Percentiles rank a stretch among this genome's conserved stretches.
phyloP scores from a whole-genome alignment of 441 rosid species.

The Bocquillonia castaneifolia region DNA sequence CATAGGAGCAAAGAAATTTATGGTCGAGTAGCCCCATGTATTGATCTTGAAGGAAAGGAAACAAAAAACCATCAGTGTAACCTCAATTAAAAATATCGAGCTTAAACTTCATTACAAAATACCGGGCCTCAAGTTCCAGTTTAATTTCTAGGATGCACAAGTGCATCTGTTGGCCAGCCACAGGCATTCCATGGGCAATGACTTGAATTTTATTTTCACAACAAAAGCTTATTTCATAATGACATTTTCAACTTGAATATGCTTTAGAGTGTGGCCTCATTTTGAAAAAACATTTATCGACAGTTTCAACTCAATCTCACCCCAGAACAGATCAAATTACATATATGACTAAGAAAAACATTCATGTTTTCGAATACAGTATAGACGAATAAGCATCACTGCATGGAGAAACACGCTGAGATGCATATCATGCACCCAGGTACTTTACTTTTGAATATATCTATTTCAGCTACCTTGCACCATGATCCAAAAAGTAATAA shows the following conservation, averaged over 20 bases:
- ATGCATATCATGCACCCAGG: background rate
- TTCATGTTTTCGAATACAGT: background rate
- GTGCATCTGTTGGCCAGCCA: background rate
- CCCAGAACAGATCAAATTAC: background rate
- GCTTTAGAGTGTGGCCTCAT: background rate
- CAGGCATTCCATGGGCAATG: background rate
- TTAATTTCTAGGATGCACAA: background rate
- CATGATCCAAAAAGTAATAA: background rate
- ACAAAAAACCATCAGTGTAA: constrained; percentile 1
- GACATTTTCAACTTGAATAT: background rate
- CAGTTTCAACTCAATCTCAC: background rate
- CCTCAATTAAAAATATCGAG: background rate
- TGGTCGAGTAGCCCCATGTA: constrained; percentile 98
- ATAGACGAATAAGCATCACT: background rate
- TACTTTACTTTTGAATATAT: background rate
- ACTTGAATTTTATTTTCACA: background rate
- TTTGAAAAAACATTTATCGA: background rate
- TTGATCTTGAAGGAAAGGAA: constrained; percentile 50
- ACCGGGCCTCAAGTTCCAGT: background rate
- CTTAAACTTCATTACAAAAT: background rate
- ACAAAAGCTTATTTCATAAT: background rate
- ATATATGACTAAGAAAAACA: background rate
- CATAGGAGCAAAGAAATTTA: constrained; percentile 98
- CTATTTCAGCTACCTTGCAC: background rate
- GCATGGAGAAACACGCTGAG: background rate